A percentile compares a stretch with the other conserved stretches of the same genome.
These are phyloP conservation scores for Russula griseocarnosa DNA, from an alignment of 768 basidiomycete species.

Conservation along the genomic window DNA sequence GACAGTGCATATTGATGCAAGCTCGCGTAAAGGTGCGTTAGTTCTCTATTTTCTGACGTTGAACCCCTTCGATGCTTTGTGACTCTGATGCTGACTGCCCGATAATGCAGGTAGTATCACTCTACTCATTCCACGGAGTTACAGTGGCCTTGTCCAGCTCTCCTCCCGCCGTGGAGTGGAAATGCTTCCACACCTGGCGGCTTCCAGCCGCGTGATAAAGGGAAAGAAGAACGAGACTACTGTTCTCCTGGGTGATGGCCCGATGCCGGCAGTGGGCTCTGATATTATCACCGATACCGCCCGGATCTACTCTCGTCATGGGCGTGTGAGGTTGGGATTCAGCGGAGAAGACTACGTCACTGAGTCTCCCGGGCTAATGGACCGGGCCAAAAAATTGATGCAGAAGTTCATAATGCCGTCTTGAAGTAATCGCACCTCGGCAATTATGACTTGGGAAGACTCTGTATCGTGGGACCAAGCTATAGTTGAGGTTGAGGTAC, in stretches of 20 bases:
- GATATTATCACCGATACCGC: slow-evolving; percentile 17
- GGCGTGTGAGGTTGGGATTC: slow-evolving; percentile 23
- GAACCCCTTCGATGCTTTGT: background rate
- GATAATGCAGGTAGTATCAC: slow-evolving; percentile 14
- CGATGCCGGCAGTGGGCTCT: slow-evolving; percentile 8
- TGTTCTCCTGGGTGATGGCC: slow-evolving; percentile 19
- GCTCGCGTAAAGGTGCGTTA: slow-evolving; percentile 7
- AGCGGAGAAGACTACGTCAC: slow-evolving; percentile 24
- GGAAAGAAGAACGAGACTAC: slow-evolving; percentile 8
- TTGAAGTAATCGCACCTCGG: background rate
- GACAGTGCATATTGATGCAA: slow-evolving; percentile 8
- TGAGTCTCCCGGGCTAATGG: slow-evolving; percentile 8
- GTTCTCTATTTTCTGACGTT: background rate
- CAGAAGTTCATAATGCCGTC: slow-evolving; percentile 6
- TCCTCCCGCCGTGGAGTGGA: slow-evolving; percentile 14
- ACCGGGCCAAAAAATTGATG: slow-evolving; percentile 15
- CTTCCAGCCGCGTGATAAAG: slow-evolving; percentile 17
- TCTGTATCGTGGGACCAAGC: background rate
- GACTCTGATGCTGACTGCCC: background rate
- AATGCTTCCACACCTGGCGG: slow-evolving; percentile 18
- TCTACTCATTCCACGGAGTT: slow-evolving; percentile 26
- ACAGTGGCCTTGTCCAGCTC: slow-evolving; percentile 24
- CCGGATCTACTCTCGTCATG: slow-evolving; percentile 20
- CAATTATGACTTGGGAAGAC: background rate
- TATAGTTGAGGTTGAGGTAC: too few species aligned